Base-by-base conservation (phyloP, 768 basidiomycete species). In the Mycena alexandri region DNA sequence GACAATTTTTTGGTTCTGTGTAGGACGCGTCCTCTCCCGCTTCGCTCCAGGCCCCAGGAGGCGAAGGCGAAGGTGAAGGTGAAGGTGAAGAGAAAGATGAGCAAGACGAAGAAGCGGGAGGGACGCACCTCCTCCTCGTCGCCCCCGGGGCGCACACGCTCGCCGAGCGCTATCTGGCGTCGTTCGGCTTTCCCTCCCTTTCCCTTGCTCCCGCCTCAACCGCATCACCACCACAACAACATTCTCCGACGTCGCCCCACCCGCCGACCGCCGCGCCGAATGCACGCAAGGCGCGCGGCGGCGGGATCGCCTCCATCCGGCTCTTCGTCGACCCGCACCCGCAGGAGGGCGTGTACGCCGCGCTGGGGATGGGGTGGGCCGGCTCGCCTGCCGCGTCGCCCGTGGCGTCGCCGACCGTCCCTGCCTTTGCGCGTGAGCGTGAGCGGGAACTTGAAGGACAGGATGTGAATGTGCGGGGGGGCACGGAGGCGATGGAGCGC, bases 321-420 rank as follows among this genome's bases (percentile, higher is more conserved):
- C 60, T 71, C 36, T 67, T 61, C 51, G 69, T 97, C 71, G 97
- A 93, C 77, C 91, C 93, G 11, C 94, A 95, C 74, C 93, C 94
- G 2, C 82, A 86, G 0, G 79, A 90, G 24, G 82, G 80, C 1
- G 80, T 97, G 24, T 91, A 98, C 77, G 79, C 81, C 16, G 86
- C 89, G 1, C 81, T 98, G 0, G 94, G 95, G 2, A 95, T 96
- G 90, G 78, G 77, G 5, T 74, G 73, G 36, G 53, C 48, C 51
- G 13, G 47, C 46, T 29, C 34, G 75, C n/a, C 6, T 29, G 29
- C 72, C 33, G 74, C 36, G 67, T 54, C 29, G 29, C 29, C 29
- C 6, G 29, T 29, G 3, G 29, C 6, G 29, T 29, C 29, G 29
- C 29, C 29, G 29, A 29, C n/a, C n/a, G n/a, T n/a, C n/a, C n/a